phyloP scores from a whole-genome alignment of 352 stramenopile species.

The Albugo laibachii region DNA sequence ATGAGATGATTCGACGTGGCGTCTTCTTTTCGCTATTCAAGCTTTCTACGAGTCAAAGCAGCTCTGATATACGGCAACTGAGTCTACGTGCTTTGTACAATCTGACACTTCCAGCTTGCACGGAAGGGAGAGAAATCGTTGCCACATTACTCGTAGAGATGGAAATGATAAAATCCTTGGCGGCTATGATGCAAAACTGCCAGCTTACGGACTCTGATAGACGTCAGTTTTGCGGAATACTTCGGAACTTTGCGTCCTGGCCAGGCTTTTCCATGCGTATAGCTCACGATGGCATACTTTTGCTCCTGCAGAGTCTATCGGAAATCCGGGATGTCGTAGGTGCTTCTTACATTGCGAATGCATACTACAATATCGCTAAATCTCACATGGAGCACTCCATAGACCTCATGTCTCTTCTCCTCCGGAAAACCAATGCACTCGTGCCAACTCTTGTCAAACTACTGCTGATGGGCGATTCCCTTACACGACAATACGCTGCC shows the following conservation, averaged over 20 bases:
- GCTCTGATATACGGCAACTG: conserved; percentile 32
- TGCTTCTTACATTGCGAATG: conserved; percentile 66
- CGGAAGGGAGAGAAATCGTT: too few relatives aligned
- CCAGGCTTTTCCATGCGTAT: conserved; percentile 21
- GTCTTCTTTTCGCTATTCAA: conserved; percentile 76
- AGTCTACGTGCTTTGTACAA: conserved; percentile 60
- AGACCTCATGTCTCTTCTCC: conserved; percentile 20
- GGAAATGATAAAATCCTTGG: conserved; percentile 26
- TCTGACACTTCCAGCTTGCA: conserved; percentile 14
- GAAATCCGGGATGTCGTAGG: conserved; percentile 63
- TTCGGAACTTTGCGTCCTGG: conserved; percentile 42
- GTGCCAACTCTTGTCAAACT: conserved; percentile 37
- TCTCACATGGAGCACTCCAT: conserved; percentile 7
- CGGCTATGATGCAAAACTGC: too few relatives aligned
- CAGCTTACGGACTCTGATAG: too few relatives aligned
- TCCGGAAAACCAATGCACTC: conserved; percentile 48
- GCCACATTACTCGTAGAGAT: conserved; percentile 21
- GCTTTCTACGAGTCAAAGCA: conserved; percentile 40
- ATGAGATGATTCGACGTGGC: conserved; percentile 51
- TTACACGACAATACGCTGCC: conserved; percentile 44
- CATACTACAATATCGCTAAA: conserved; percentile 66
- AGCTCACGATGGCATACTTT: conserved; percentile 34
- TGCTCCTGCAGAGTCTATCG: conserved; percentile 42
- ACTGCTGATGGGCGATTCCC: conserved; percentile 39
- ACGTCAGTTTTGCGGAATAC: conserved; percentile 43